Percentiles rank a stretch among this genome's conserved stretches.
Conservation (phyloP, 2,329 filamentous ascomycete species). For the Nemania serpens region DNA sequence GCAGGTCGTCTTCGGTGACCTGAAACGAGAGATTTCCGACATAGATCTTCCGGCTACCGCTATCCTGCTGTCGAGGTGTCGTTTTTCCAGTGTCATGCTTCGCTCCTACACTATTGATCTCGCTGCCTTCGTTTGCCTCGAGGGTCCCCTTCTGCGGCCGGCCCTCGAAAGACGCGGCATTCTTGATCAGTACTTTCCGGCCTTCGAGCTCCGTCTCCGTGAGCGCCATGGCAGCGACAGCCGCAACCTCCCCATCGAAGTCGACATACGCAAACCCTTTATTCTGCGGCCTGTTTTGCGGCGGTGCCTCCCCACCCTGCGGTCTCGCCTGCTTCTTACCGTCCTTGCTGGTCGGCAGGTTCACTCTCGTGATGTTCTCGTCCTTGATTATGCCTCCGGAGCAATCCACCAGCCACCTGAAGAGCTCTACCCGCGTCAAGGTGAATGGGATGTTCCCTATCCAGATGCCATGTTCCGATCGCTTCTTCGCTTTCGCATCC, state of each 20-base stretch:
- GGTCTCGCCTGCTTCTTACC: constrained; percentile 27
- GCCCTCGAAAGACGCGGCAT: constrained; percentile 88
- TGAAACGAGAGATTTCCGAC: constrained; percentile 88
- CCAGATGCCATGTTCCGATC: constrained; percentile 88
- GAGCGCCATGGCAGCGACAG: constrained; percentile 78
- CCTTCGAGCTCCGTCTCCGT: constrained; percentile 82
- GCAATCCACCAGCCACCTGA: constrained; percentile 77
- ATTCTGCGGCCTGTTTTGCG: constrained; percentile 59
- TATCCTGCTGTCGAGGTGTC: constrained; percentile 44
- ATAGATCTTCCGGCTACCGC: constrained; percentile 81
- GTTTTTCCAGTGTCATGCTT: constrained; percentile 4
- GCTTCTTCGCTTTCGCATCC: constrained; percentile 55
- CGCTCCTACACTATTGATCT: constrained; percentile 36
- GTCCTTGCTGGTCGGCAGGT: constrained; percentile 69
- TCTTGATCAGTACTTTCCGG: constrained; percentile 89
- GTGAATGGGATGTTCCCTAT: constrained; percentile 93
- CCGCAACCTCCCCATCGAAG: constrained; percentile 71
- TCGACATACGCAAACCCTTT: constrained; percentile 97
- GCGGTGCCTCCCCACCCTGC: constrained; percentile 33
- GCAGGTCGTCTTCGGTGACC: constrained; percentile 78
- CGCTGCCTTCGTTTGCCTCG: constrained; percentile 42
- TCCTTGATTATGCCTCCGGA: constrained; percentile 68
- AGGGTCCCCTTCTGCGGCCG: constrained; percentile 67
- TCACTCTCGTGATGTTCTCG: constrained; percentile 79
- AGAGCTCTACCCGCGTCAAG: constrained; percentile 73